Evolutionary conservation across 306 rosid genomes (phyloP), one percentile per base, ranked within the genome.

Genomic region (Prunus persica): DNA sequence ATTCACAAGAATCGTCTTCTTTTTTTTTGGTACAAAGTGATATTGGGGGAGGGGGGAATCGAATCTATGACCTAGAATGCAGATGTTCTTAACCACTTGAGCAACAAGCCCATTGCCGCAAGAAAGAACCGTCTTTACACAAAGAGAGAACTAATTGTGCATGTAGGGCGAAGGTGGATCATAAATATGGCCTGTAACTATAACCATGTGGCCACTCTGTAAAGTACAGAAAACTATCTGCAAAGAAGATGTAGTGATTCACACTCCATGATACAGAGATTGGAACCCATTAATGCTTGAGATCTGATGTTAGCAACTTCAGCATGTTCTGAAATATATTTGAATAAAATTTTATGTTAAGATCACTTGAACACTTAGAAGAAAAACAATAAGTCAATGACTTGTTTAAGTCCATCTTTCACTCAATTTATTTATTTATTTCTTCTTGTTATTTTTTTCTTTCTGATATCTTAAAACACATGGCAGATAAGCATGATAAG

Each of bases 331-430:
- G 16, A 58, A 10, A 34, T 22, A 6, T 22, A 32, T n/a, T 24
- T 60, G 46, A 27, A 11, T 12, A 1, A 38, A 38, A 6, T 38
- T 38, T 38, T 38, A 38, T 1, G 43, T 38, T 38, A 38, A 38
- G 43, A 38, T 38, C 43, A 1, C 43, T 38, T 38, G 43, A 38
- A 38, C 0, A 7, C 43, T 38, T 6, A 2, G 34, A 67, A 22
- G 15, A 55, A 16, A 28, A 68, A 22, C 50, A 28, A 22, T 24
- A 65, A 56, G 69, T 34, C 64, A 67, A 15, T 46, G 10, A 30
- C 38, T 73, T 57, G 79, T 71, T 57, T 45, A 64, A 25, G 45
- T 72, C 67, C 80, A 76, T 76, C 9, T 52, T 20, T 71, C 47
- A 8, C 51, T 22, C 58, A 56, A 67, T 22, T 41, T 30, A 14